Percentiles rank a stretch among this genome's conserved stretches.
phyloP scores from a whole-genome alignment of 306 rosid genomes.

The Citrullus mucosospermus region DNA sequence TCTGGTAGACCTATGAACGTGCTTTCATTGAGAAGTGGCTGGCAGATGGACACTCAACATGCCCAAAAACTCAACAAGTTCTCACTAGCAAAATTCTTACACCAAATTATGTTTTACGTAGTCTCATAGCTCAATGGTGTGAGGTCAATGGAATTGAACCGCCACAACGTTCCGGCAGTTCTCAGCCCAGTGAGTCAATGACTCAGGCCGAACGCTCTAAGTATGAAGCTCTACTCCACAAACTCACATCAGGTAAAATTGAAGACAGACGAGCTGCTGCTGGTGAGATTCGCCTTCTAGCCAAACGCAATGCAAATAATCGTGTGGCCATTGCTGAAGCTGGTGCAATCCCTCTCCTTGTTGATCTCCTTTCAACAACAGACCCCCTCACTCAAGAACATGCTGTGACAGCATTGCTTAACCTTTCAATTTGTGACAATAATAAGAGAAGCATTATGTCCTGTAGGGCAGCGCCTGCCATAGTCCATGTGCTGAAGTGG shows the following conservation, averaged over 20 bases:
- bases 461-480: constrained; percentile 77
- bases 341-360: constrained; percentile 87
- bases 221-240: constrained; percentile 54
- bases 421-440: constrained; percentile 85
- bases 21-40: constrained; percentile 84
- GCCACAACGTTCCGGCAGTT: constrained; percentile 66
- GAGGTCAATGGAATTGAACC: constrained; percentile 84
- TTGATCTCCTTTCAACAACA: constrained; percentile 50
- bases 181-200: constrained; percentile 37
- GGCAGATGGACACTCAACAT: constrained; percentile 69
- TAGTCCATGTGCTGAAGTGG: constrained; percentile 73
- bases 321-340: constrained; percentile 97
- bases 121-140: constrained; percentile 93
- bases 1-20: constrained; percentile 84
- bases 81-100: constrained; percentile 68
- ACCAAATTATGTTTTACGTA: constrained; percentile 78
- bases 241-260: constrained; percentile 43
- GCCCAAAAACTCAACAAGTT: constrained; percentile 81
- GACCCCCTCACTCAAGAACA: constrained; percentile 96
- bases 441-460: constrained; percentile 75
- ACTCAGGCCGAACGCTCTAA: constrained; percentile 61
- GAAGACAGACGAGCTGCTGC: constrained; percentile 91
- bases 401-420: constrained; percentile 86
- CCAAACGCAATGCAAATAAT: constrained; percentile 90
- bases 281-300: constrained; percentile 87